Base-by-base conservation (phyloP, 306 rosid genomes). In the Casuarina glauca region DNA sequence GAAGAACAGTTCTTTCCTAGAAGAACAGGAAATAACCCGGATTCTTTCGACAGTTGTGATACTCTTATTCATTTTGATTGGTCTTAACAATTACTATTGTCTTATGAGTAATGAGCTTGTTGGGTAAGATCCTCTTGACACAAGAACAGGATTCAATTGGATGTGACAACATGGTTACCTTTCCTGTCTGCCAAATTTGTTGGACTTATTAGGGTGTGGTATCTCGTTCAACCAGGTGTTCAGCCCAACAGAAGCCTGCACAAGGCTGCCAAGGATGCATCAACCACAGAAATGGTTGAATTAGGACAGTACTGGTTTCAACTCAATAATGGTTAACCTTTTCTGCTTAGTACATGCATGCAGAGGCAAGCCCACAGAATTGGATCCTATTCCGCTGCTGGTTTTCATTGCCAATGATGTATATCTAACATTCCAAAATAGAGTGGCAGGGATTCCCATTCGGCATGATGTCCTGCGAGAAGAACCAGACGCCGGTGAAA, bases 261-360 rank as follows among this genome's bases (percentile, higher is more conserved):
- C 16, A 12, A 67, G 57, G 75, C 41, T 36, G 15, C 26, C 7
- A 42, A 36, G 41, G 13, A 57, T 20, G 63, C 48, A 44, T 44
- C 9, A 55, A 17, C 35, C 19, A 53, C 75, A 79, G 57, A 51
- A 12, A 1, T 76, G 51, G 44, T 6, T 43, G 12, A 66, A 70
- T 46, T 69, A 49, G 8, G 9, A 20, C 1, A 11, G 39, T 32
- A 15, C 4, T 55, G 76, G 48, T 26, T 26, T 26, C 78, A 74
- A 70, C 43, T 64, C 75, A 72, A 83, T 79, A 64, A 83, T 79
- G 80, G 15, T n/a, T 8, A n/a, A 46, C n/a, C 44, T 0, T 53
- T 32, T 50, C 64, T 63, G 55, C 35, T 39, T 32, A 63, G 66
- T 52, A 13, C 26, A 35, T 3, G 43, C 15, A 79, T 55, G 26